phyloP scores from a whole-genome alignment of 2,329 filamentous ascomycete species.

The Neofusicoccum umdonicola region DNA sequence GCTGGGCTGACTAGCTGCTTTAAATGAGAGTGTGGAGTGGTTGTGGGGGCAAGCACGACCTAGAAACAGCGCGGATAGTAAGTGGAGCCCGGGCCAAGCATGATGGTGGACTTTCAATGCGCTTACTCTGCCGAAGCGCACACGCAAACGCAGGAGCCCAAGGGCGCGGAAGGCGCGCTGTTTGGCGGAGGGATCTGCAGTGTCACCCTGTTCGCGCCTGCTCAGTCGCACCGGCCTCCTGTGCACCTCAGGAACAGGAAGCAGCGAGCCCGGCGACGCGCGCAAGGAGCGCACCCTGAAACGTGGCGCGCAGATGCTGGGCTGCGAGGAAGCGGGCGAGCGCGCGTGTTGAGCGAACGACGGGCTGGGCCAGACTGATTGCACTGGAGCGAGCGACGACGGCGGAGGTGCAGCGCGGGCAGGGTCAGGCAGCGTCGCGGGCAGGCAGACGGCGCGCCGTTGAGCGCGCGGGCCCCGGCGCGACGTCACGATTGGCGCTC shows the following conservation, averaged over 20 bases:
- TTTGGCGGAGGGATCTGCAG: conserved; percentile 10
- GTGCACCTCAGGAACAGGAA: conserved; percentile 13
- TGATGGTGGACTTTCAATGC: not conserved
- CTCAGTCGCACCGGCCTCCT: conserved; percentile 2
- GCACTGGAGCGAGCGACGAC: not conserved
- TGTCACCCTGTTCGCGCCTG: conserved; percentile 3
- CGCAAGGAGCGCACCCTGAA: conserved; percentile 11
- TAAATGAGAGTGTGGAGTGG: conserved; percentile 11
- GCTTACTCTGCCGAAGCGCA: conserved; percentile 2
- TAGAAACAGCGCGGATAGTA: not conserved
- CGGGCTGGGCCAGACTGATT: not conserved
- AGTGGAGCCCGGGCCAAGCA: conserved; percentile 3
- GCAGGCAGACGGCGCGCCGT: not conserved
- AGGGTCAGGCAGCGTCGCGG: not conserved
- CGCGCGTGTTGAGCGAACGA: not conserved
- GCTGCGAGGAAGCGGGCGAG: not conserved
- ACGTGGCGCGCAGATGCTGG: conserved; percentile 10
- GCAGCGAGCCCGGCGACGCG: not conserved
- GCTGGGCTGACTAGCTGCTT: conserved; percentile 1
- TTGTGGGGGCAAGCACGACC: conserved; percentile 11
- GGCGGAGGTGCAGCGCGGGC: not conserved
- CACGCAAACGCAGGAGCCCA: conserved; percentile 4
- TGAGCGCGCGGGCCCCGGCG: not conserved
- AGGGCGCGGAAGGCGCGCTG: conserved; percentile 13
- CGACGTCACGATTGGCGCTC: conserved; percentile 1